These are phyloP conservation scores for Meripilus lineatus DNA, from an alignment of 1,284 basidiomycete species.

Conservation along the genomic window DNA sequence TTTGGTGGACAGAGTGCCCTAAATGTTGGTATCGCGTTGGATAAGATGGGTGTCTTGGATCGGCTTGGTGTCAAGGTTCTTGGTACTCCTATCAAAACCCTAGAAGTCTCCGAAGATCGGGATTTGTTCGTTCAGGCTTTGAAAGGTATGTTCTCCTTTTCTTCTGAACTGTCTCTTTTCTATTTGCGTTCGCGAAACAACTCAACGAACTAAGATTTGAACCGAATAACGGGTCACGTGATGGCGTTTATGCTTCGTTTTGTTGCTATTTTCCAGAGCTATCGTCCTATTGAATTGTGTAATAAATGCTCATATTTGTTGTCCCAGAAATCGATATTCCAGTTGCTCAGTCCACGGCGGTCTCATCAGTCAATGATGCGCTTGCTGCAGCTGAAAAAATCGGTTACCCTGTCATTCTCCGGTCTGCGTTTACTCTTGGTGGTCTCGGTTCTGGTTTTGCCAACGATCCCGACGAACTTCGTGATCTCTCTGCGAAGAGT, in stretches of 20 bases:
- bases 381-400: slow-evolving; percentile 88
- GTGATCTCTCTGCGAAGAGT: slow-evolving; percentile 90
- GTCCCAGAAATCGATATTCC: slow-evolving; percentile 93
- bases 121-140: slow-evolving; percentile 97
- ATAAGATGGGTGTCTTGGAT: slow-evolving; percentile 97
- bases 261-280: background rate
- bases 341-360: slow-evolving; percentile 94
- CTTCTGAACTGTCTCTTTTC: slow-evolving; percentile 3
- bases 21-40: slow-evolving; percentile 96
- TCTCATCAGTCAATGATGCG: slow-evolving; percentile 92
- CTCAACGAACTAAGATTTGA: no score
- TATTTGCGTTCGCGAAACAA: slow-evolving; percentile 8
- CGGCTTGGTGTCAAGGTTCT: slow-evolving; percentile 92
- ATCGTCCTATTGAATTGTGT: background rate
- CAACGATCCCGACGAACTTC: slow-evolving; percentile 90
- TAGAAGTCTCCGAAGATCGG: slow-evolving; percentile 96
- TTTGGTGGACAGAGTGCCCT: slow-evolving; percentile 98
- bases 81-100: slow-evolving; percentile 91
- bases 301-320: background rate
- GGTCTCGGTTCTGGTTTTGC: slow-evolving; percentile 99
- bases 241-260: slow-evolving; percentile 1
- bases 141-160: slow-evolving; percentile 58
- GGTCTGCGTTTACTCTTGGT: slow-evolving; percentile 97
- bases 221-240: slow-evolving; percentile 5
- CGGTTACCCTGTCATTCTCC: slow-evolving; percentile 97